Conservation (phyloP, 2,329 filamentous ascomycete genomes). For the Zymoseptoria passerinii region DNA sequence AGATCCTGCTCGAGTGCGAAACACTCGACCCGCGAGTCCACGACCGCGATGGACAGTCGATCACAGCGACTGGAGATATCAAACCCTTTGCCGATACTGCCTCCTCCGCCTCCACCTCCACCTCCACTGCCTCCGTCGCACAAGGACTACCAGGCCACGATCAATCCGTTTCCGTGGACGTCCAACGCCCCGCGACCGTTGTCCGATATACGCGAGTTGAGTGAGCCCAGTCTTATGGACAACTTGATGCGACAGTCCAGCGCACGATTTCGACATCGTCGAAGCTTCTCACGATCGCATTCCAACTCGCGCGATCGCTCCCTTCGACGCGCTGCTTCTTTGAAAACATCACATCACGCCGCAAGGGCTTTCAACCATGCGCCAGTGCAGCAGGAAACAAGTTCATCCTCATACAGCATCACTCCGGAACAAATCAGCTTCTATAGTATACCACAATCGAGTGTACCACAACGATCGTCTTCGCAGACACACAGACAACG, state of each 20-base stretch:
- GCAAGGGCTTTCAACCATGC: not conserved
- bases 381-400: conserved; percentile 8
- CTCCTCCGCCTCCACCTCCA: conserved; percentile 8
- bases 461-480: conserved; percentile 40
- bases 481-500: conserved; percentile 25
- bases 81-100: conserved; percentile 13
- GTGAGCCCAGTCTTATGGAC: conserved; percentile 39
- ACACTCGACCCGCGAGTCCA: not conserved
- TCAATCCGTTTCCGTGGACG: conserved; percentile 13
- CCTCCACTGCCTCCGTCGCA: conserved; percentile 9
- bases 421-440: conserved; percentile 35
- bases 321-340: conserved; percentile 15
- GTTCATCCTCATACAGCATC: conserved; percentile 27
- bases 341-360: conserved; percentile 8
- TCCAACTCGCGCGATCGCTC: conserved; percentile 20
- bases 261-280: conserved; percentile 5
- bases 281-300: conserved; percentile 24
- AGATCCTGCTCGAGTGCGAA: not conserved
- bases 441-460: conserved; percentile 39
- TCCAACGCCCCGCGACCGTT: conserved; percentile 35
- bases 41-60: conserved; percentile 11
- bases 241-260: conserved; percentile 7
- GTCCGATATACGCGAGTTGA: conserved; percentile 44
- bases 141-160: not conserved
- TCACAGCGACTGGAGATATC: conserved; percentile 17